Evolutionary conservation across 768 basidiomycete species (phyloP), one percentile per base, ranked within the genome.

Genomic region (Russula sp.): DNA sequence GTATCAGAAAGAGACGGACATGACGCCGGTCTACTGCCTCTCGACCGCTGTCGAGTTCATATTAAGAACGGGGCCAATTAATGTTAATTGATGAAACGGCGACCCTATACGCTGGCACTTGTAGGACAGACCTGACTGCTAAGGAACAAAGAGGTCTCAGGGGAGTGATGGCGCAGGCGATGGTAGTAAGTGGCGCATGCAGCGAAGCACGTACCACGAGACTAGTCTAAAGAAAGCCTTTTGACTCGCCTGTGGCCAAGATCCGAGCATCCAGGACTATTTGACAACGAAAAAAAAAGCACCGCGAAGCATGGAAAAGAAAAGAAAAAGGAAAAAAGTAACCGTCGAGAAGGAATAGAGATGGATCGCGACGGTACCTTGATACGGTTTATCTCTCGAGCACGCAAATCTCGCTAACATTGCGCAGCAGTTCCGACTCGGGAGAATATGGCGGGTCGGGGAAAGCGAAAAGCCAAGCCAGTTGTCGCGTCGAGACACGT

Each of bases 261-360:
- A 60, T 65, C 64, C 64, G 64, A 61, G 38, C 28, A 50, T 16
- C 48, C 28, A 61, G 64, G 64, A 61, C 26, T 5, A 61, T 61
- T 65, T 42, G 64, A 50, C 49, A 40, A 28, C 10, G 14, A 3
- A 2, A 14, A 49, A 26, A 54, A 24, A 48, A 26, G 32, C 51
- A 18, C 52, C 30, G 32, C n/a, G 53, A 62, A 61, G 28, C 30
- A 18, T 13, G 26, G 10, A 11, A 8, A 28, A 5, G 2, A 20
- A 42, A 44, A 26, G 16, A 24, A 50, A 50, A 13, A 48, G 20
- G n/a, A 46, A 46, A 22, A 46, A 22, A 22, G 1, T 2, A 0
- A 8, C 8, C 26, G 11, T 49, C n/a, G 48, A 32, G 32, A 9
- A 32, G 32, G 32, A 34, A 34, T 11, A 32, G 10, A 2, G 32